Base-by-base conservation (phyloP, 2,329 filamentous ascomycete species). In the Scedosporium boydii region DNA sequence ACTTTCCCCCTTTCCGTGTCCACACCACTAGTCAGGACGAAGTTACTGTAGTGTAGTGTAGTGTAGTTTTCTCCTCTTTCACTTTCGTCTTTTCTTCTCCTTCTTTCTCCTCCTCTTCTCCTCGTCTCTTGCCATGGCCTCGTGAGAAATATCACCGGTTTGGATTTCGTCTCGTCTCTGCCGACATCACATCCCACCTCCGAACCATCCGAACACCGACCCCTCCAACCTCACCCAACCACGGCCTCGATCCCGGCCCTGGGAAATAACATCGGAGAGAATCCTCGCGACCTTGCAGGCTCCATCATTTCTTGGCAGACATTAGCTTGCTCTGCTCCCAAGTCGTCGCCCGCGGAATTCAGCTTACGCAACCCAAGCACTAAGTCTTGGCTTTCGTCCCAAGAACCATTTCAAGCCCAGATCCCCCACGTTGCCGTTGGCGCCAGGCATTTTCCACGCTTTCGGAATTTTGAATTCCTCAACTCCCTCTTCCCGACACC, bases 321-420 rank as follows among this genome's bases (percentile, higher is more conserved):
- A 59, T 59, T 46, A 16, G 41, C 58, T 59, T 59, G 38, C 18
- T 59, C 58, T 59, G 41, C n/a, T 46, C 10, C 18, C 27, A n/a
- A n/a, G 14, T 21, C 18, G 4, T 46, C 44, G 4, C 44, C 18
- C 44, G 16, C 44, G 16, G 44, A 46, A 46, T 46, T 21, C 26
- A 7, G 58, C 58, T 23, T 59, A 41, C 18, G 38, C 58, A 59
- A 41, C 4, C n/a, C 3, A 23, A 23, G 44, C 44, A 21, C 58
- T 12, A 59, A 23, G 16, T 18, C 56, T 41, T 29, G 23, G 26
- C 23, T 16, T 57, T 27, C 55, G 12, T 34, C 26, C 23, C 55
- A 34, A n/a, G 9, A 14, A 26, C 21, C 4, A n/a, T 56, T 41
- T 42, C 27, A 23, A 14, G 18, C 14, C 29, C 29, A 34, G 29